Evolutionary conservation across 805 yeast genomes (phyloP).

Genomic region (Pichia eremophila): DNA sequence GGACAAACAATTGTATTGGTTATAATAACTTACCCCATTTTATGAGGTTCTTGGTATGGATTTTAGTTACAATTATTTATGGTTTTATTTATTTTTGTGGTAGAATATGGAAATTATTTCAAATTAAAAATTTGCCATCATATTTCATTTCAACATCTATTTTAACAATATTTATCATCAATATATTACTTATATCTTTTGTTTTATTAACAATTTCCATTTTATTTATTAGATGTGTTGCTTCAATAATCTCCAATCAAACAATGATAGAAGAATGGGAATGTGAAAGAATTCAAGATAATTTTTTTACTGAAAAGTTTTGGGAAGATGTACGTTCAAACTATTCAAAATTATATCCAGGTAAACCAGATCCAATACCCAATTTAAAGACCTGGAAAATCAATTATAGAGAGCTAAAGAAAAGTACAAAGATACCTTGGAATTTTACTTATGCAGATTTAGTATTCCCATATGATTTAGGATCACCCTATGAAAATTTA

Average conservation of each 20-base stretch:
- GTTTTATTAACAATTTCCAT: constrained; percentile 52
- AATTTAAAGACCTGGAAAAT: constrained; percentile 37
- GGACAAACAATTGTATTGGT: constrained; percentile 91
- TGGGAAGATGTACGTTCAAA: constrained; percentile 41
- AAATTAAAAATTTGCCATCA: constrained; percentile 41
- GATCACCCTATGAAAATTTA: constrained; percentile 50
- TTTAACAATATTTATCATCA: constrained; percentile 43
- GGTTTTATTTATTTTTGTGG: constrained; percentile 34
- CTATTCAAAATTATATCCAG: constrained; percentile 30
- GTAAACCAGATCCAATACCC: constrained; percentile 27
- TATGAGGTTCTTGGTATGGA: constrained; percentile 64
- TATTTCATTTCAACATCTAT: constrained; percentile 46
- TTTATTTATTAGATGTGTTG: constrained; percentile 52
- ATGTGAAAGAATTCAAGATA: constrained; percentile 64
- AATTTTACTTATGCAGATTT: constrained; percentile 51
- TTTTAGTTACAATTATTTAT: constrained; percentile 40
- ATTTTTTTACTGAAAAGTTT: constrained; percentile 46
- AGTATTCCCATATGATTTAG: constrained; percentile 73
- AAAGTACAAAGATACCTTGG: constrained; percentile 17
- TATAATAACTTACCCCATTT: constrained; percentile 71
- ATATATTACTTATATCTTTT: constrained; percentile 47
- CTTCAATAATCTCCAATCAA: constrained; percentile 54
- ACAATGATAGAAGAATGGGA: constrained; percentile 95
- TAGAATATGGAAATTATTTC: constrained; percentile 37
- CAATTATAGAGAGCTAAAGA: constrained; percentile 15